Conservation (phyloP, 805 yeast species). For the Nakazawaea wickerhamii region DNA sequence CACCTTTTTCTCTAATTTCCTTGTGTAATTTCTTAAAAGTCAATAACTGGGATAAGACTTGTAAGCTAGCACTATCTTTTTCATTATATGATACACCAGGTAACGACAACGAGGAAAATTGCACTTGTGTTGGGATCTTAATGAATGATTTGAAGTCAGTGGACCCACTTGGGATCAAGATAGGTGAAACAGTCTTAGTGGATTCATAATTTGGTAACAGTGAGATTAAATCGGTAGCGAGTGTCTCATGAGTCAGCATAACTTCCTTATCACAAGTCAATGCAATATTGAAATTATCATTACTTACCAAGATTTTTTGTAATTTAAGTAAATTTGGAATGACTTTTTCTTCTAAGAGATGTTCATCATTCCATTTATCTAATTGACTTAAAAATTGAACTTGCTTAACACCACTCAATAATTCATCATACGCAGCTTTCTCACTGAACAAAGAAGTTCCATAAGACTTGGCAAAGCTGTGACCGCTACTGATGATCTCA, state of each 20-base stretch:
- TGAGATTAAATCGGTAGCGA: slow-evolving; percentile 27
- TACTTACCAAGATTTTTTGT: slow-evolving; percentile 36
- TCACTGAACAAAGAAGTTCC: slow-evolving; percentile 62
- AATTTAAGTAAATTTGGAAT: slow-evolving; percentile 60
- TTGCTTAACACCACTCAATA: slow-evolving; percentile 71
- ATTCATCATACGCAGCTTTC: slow-evolving; percentile 56
- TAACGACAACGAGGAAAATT: slow-evolving; percentile 67
- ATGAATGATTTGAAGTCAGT: slow-evolving; percentile 38
- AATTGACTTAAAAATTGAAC: slow-evolving; percentile 62
- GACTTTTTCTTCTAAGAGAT: slow-evolving; percentile 45
- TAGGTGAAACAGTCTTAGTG: slow-evolving; percentile 13
- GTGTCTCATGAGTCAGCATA: slow-evolving; percentile 30
- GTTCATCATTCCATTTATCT: slow-evolving; percentile 46
- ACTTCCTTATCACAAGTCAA: slow-evolving; percentile 52
- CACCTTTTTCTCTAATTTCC: slow-evolving; percentile 91
- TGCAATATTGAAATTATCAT: slow-evolving; percentile 43
- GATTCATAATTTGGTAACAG: slow-evolving; percentile 2
- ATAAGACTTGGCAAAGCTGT: slow-evolving; percentile 67
- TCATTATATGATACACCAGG: slow-evolving; percentile 62
- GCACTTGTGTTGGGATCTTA: slow-evolving; percentile 82
- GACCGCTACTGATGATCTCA: slow-evolving; percentile 82
- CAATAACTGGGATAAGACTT: slow-evolving; percentile 71
- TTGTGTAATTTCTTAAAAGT: slow-evolving; percentile 83
- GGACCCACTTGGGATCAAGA: background rate
- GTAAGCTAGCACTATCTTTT: slow-evolving; percentile 80